phyloP scores from a whole-genome alignment of 331 rosid species.

The Dryas integrifolia region DNA sequence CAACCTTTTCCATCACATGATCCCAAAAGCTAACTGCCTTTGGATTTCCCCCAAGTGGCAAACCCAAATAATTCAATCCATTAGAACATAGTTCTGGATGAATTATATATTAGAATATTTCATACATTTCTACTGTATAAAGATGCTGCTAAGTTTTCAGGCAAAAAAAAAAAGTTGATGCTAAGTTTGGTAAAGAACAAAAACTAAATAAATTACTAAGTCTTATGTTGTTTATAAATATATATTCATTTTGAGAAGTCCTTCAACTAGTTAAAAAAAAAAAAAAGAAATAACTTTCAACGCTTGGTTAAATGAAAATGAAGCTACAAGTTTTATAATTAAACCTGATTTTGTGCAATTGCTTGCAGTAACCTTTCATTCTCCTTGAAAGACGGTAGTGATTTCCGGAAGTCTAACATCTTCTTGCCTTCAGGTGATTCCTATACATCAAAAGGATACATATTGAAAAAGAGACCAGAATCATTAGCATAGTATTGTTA shows the following conservation, averaged over 20 bases:
- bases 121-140: not conserved
- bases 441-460: constrained; percentile 26
- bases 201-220: not conserved
- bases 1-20: too few species aligned
- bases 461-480: constrained; percentile 16
- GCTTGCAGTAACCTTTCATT: constrained; percentile 53
- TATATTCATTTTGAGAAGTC: not conserved
- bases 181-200: not conserved
- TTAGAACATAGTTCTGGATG: too few species aligned
- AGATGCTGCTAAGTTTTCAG: not conserved
- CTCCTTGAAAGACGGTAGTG: constrained; percentile 52
- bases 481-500: constrained; percentile 18
- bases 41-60: too few species aligned
- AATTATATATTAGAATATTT: not conserved
- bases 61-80: too few species aligned
- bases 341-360: constrained; percentile 57
- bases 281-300: not conserved
- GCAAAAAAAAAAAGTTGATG: not conserved
- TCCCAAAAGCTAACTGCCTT: too few species aligned
- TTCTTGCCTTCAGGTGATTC: constrained; percentile 67
- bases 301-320: constrained; percentile 5
- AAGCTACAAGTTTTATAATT: not conserved
- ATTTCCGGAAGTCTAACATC: constrained; percentile 46
- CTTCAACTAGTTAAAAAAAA: not conserved
- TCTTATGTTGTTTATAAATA: not conserved